Base-by-base conservation (phyloP, 2,329 filamentous ascomycete species). In the Sporothrix schenckii region DNA sequence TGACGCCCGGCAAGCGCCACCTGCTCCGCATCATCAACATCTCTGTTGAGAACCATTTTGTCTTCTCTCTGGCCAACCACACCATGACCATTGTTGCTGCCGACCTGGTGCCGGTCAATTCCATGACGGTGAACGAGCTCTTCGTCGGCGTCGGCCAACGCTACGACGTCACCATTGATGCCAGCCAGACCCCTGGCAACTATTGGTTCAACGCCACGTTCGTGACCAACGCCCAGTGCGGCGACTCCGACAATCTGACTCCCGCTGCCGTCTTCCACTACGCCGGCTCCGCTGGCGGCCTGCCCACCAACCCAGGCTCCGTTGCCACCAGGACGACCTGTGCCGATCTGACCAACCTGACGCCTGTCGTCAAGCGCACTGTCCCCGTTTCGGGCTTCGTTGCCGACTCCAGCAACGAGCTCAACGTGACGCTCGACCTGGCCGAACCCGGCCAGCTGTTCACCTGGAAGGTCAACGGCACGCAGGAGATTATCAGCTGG, bases 81-180 rank as follows among this genome's bases (percentile, higher is more conserved):
- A 77, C 77, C 16, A 78, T 88, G 74, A 84, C 81, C 1, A 79
- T 88, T 66, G 83, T 87, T 66, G 79, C 82, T 3, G 80, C 80
- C 58, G 86, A 88, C 74, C 81, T 86, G 53, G 84, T 87, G 3
- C 82, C 84, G 0, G 78, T 87, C 68, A 75, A 82, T 67, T 84
- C 87, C 4, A 83, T 83, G 74, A 80, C 80, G 0, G 84, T 84
- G 0, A 78, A 82, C 41, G 79, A 82, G 61, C 76, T 89, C 24
- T 84, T 81, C 66, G 78, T 89, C 14, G 84, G 79, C 34, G 80
- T 88, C 70, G 82, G 78, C 72, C 82, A 78, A 75, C 77, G 81
- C 24, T 80, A 79, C 72, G 83, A 85, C 72, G 77, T 85, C 14
- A 78, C 83, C 70, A 82, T 86, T 66, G 79, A 82, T 58, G 83